phyloP scores from a whole-genome alignment of 805 yeast species.

The Metschnikowia cerradonensis region DNA sequence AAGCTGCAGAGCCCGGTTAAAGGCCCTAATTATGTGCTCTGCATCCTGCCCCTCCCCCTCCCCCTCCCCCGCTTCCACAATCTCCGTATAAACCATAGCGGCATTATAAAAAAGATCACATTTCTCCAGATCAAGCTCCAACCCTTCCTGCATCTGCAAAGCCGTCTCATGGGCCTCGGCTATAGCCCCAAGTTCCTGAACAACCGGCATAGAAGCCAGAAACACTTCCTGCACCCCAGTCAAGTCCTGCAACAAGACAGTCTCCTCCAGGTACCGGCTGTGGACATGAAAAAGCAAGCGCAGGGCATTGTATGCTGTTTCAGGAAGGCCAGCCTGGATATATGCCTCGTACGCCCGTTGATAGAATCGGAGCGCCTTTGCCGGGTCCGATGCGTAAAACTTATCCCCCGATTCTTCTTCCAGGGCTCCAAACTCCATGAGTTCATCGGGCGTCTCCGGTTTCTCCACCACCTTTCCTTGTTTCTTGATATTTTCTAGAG shows the following conservation, averaged over 20 bases:
- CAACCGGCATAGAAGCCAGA: constrained; percentile 30
- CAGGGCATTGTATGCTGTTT: constrained; percentile 49
- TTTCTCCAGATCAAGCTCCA: constrained; percentile 2
- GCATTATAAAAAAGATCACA: constrained; percentile 45
- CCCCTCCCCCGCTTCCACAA: constrained; percentile 34
- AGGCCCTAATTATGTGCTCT: constrained; percentile 3
- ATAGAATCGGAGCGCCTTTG: constrained; percentile 63
- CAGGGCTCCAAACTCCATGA: constrained; percentile 50
- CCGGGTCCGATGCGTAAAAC: constrained; percentile 62
- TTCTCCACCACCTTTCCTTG: constrained; percentile 20
- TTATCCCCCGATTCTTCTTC: constrained; percentile 76
- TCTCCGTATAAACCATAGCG: constrained; percentile 45
- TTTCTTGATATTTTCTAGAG: constrained; percentile 4
- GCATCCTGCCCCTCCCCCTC: constrained; percentile 19
- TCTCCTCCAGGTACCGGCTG: constrained; percentile 45
- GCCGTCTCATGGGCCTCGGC: constrained; percentile 39
- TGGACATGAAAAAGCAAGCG: constrained; percentile 59
- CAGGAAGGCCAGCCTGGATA: constrained; percentile 1
- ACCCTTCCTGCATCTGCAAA: constrained; percentile 18
- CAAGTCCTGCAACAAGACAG: constrained; percentile 20
- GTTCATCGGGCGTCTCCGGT: constrained; percentile 44
- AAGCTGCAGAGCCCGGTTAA: constrained; percentile 14
- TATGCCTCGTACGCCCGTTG: constrained; percentile 52
- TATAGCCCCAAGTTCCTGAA: constrained; percentile 35
- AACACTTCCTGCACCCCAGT: constrained; percentile 32